Conservation (phyloP, 2,329 filamentous ascomycete genomes). For the Neospermospora avenae region DNA sequence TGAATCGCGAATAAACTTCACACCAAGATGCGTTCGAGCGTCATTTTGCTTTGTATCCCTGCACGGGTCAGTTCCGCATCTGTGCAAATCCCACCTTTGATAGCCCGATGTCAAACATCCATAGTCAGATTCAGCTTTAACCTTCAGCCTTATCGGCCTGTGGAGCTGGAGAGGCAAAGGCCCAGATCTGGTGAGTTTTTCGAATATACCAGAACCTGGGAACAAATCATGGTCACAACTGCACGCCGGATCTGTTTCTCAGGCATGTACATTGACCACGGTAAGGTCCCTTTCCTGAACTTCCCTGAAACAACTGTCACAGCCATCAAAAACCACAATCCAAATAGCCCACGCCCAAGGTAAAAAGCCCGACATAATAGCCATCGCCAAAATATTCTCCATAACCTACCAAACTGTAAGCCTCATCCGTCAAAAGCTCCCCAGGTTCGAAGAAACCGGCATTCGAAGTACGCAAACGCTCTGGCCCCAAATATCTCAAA, state of each 20-base stretch:
- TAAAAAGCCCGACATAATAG: slow-evolving; percentile 9
- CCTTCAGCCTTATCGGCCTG: background rate
- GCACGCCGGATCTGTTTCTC: background rate
- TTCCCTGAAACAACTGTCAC: slow-evolving; percentile 8
- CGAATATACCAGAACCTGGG: background rate
- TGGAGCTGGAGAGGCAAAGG: background rate
- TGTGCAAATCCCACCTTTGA: background rate
- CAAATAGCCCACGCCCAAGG: slow-evolving; percentile 6
- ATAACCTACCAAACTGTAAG: slow-evolving; percentile 16
- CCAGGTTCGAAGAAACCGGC: slow-evolving; percentile 12
- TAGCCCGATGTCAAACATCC: background rate
- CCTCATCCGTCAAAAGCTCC: slow-evolving; percentile 15
- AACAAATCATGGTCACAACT: no score
- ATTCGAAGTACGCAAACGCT: slow-evolving; percentile 18
- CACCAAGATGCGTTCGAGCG: background rate
- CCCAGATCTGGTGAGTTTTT: background rate
- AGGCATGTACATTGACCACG: background rate
- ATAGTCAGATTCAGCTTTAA: background rate
- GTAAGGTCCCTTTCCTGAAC: background rate
- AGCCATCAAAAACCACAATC: slow-evolving; percentile 18
- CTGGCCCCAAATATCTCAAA: slow-evolving; percentile 16
- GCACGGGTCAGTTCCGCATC: slow-evolving; percentile 3
- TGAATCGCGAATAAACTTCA: background rate
- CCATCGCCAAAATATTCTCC: slow-evolving; percentile 19
- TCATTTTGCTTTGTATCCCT: slow-evolving; percentile 11